Evolutionary conservation across 495 filamentous ascomycete species (phyloP).

Genomic region (Staphylotrichum longicolle): DNA sequence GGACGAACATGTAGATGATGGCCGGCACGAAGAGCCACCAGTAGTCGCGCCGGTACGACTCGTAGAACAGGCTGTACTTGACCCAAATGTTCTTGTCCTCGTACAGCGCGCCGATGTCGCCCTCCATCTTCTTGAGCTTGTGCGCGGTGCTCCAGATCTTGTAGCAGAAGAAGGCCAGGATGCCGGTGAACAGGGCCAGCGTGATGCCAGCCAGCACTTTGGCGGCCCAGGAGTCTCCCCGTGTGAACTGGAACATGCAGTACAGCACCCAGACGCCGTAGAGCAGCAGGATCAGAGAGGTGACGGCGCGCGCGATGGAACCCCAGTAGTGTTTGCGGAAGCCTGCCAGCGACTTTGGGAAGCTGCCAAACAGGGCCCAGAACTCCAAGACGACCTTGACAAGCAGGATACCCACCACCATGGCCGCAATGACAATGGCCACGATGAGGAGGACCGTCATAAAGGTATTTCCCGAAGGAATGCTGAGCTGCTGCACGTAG

Average conservation of each 20-base stretch:
- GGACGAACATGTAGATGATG: constrained; percentile 87
- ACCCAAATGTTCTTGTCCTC: constrained; percentile 89
- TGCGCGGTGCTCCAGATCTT: constrained; percentile 78
- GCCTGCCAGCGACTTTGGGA: constrained; percentile 73
- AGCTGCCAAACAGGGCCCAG: constrained; percentile 86
- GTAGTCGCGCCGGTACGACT: constrained; percentile 85
- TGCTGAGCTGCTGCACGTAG: constrained; percentile 71
- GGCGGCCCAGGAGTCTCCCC: constrained; percentile 94
- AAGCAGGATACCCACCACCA: constrained; percentile 82
- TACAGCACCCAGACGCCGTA: constrained; percentile 96
- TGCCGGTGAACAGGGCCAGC: constrained; percentile 70
- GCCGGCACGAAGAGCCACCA: constrained; percentile 96
- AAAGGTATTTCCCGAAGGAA: constrained; percentile 89
- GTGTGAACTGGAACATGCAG: constrained; percentile 91
- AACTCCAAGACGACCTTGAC: constrained; percentile 89
- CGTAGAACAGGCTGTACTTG: constrained; percentile 97
- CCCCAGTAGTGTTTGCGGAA: constrained; percentile 98
- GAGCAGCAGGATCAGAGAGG: constrained; percentile 82
- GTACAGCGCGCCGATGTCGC: constrained; percentile 70
- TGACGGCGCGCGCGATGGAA: constrained; percentile 80
- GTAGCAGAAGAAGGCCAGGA: constrained; percentile 75
- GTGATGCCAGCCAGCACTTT: constrained; percentile 82
- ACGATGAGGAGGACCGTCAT: constrained; percentile 93
- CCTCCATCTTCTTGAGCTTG: constrained; percentile 68
- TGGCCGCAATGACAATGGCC: constrained; percentile 78